A percentile compares a stretch with the other conserved stretches of the same genome.
These are phyloP conservation scores for Xylariaceae sp. DNA, from an alignment of 2,329 filamentous ascomycete species.

Conservation along the genomic window DNA sequence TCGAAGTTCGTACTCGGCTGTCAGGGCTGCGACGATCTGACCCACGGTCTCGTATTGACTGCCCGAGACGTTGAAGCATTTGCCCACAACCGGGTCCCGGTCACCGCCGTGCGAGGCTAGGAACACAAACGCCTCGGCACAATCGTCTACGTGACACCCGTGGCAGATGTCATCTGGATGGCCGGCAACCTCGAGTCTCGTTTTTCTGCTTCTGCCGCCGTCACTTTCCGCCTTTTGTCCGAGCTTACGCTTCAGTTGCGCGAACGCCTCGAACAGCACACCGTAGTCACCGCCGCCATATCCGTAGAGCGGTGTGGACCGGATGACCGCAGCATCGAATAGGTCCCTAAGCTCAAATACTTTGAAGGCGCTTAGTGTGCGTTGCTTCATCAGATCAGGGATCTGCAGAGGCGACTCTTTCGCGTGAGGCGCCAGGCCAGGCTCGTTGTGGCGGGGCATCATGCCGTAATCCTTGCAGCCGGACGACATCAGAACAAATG, in stretches of 20 bases:
- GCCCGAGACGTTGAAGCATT: constrained; percentile 43
- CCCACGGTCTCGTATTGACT: constrained; percentile 39
- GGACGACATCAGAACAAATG: constrained; percentile 41
- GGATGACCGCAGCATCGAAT: constrained; percentile 39
- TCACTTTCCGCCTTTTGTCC: no score
- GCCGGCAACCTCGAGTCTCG: constrained; percentile 29
- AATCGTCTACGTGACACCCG: constrained; percentile 45
- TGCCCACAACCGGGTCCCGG: constrained; percentile 30
- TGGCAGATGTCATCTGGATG: constrained; percentile 38
- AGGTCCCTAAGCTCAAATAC: constrained; percentile 34
- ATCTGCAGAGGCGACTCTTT: constrained; percentile 37
- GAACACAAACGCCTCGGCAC: constrained; percentile 42
- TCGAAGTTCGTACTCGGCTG: constrained; percentile 33
- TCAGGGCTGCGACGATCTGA: constrained; percentile 35
- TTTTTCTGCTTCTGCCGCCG: constrained; percentile 8
- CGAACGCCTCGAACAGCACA: constrained; percentile 32
- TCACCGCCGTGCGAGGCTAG: constrained; percentile 36
- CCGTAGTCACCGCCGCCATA: constrained; percentile 41
- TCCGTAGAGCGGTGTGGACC: constrained; percentile 44
- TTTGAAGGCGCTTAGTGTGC: constrained; percentile 30
- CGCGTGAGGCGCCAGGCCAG: constrained; percentile 36
- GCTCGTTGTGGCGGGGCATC: constrained; percentile 30
- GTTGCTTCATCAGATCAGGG: constrained; percentile 23
- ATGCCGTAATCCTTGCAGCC: constrained; percentile 47
- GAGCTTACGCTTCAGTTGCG: constrained; percentile 4